phyloP scores from a whole-genome alignment of 345 rosid genomes.

The Rhodamnia rubescens region DNA sequence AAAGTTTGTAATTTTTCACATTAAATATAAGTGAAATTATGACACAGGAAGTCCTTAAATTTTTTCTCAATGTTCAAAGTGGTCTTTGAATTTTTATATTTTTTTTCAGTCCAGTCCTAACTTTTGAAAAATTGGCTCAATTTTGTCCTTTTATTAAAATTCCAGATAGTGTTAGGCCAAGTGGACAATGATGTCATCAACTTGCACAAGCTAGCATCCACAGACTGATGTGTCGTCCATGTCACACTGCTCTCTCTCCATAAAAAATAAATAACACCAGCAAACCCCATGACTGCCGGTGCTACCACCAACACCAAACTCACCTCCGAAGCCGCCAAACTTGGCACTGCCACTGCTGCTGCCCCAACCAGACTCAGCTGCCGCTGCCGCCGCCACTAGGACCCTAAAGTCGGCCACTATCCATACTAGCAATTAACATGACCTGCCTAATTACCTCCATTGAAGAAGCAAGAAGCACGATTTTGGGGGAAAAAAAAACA shows the following conservation, averaged over 20 bases:
- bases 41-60: neutral
- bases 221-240: neutral
- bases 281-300: neutral
- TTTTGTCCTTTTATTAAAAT: neutral
- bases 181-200: neutral
- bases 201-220: neutral
- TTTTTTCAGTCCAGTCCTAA: neutral
- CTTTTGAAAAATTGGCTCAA: neutral
- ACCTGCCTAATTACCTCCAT: neutral
- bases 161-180: neutral
- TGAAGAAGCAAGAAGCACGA: neutral
- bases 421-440: neutral
- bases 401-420: neutral
- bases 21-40: neutral
- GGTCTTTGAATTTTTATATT: neutral
- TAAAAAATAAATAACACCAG: neutral
- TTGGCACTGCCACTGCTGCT: neutral
- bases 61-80: neutral
- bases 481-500: neutral
- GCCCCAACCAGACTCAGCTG: neutral
- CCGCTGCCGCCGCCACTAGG: neutral
- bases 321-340: neutral
- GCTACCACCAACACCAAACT: neutral
- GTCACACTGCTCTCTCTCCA: neutral
- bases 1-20: neutral